Conservation (phyloP, 352 stramenopile species). For the Pythium phragmiticola region DNA sequence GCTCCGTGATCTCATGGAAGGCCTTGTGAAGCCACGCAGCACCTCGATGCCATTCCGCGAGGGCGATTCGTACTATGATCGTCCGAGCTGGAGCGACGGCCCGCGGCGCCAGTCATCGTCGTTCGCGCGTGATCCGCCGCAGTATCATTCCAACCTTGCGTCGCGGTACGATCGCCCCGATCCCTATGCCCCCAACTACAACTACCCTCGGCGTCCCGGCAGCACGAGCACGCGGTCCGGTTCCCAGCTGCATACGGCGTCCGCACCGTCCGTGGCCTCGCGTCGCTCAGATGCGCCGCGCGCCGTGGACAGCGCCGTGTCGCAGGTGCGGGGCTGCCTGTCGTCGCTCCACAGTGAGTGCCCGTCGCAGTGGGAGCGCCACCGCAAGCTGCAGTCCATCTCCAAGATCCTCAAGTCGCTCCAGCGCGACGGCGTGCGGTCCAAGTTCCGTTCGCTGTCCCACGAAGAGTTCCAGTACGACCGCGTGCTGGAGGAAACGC, state of each 20-base stretch:
- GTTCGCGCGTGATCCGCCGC: conserved; percentile 6
- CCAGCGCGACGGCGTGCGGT: conserved; percentile 58
- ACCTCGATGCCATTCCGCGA: conserved; percentile 52
- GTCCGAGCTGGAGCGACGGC: conserved; percentile 63
- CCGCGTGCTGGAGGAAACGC: conserved; percentile 60
- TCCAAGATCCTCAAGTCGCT: conserved; percentile 70
- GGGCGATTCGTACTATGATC: conserved; percentile 22
- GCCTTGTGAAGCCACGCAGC: conserved; percentile 59
- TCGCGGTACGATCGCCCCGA: conserved; percentile 20
- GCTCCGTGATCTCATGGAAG: conserved; percentile 58
- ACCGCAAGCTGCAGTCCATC: conserved; percentile 65
- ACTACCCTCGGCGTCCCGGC: conserved; percentile 15
- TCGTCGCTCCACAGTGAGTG: conserved; percentile 63
- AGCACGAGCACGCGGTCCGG: conserved; percentile 20
- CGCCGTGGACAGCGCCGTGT: conserved; percentile 35
- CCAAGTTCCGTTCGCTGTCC: conserved; percentile 62
- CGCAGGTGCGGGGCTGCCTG: conserved; percentile 52
- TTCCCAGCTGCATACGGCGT: conserved; percentile 1
- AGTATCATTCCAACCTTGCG: background rate
- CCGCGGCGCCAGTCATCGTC: conserved; percentile 14
- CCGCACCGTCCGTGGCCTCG: background rate
- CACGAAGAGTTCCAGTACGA: conserved; percentile 75
- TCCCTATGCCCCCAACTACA: conserved; percentile 11
- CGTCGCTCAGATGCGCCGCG: conserved; percentile 1
- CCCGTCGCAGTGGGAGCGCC: conserved; percentile 57